Conservation (phyloP, 163 green algal genomes). For the Picocystis sp. region DNA sequence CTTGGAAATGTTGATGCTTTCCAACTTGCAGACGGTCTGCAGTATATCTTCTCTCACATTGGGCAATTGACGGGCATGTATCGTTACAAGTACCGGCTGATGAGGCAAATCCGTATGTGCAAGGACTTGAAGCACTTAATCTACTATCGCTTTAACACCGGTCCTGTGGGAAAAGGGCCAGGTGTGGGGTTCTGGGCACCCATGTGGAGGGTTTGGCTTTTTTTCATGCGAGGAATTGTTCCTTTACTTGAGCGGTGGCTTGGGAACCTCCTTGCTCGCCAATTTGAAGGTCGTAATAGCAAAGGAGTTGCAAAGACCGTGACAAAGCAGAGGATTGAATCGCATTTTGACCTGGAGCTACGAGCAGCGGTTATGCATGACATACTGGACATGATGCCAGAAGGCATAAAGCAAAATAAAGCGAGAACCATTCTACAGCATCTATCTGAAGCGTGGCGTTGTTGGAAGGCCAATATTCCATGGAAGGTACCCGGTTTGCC, state of each 20-base stretch:
- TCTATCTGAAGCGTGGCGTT: conserved; percentile 93
- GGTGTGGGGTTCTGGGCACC: conserved; percentile 97
- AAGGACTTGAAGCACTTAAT: conserved; percentile 90
- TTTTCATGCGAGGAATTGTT: conserved; percentile 98
- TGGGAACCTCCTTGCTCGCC: conserved; percentile 93
- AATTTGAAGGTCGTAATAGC: conserved; percentile 94
- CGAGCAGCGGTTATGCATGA: conserved; percentile 96
- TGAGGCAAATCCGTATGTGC: conserved; percentile 82
- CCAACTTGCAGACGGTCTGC: conserved; percentile 96
- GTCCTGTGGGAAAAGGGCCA: conserved; percentile 93
- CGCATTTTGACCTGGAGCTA: conserved; percentile 97
- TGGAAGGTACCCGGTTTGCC: conserved; percentile 97
- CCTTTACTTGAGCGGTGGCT: conserved; percentile 97
- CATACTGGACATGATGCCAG: conserved; percentile 99
- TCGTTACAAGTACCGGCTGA: conserved; percentile 98
- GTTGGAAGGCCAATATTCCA: conserved; percentile 95
- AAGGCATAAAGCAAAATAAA: conserved; percentile 97
- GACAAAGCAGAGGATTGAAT: conserved; percentile 99
- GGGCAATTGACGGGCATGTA: conserved; percentile 91
- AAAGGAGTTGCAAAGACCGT: conserved; percentile 97
- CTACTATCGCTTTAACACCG: conserved; percentile 99
- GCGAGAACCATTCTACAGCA: conserved; percentile 97
- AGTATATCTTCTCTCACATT: conserved; percentile 98
- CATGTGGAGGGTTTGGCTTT: conserved; percentile 99
- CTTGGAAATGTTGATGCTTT: conserved; percentile 98